Evolutionary conservation across 2,329 filamentous ascomycete genomes (phyloP), one percentile per base, ranked within the genome.

Genomic region (Biscogniauxia marginata): DNA sequence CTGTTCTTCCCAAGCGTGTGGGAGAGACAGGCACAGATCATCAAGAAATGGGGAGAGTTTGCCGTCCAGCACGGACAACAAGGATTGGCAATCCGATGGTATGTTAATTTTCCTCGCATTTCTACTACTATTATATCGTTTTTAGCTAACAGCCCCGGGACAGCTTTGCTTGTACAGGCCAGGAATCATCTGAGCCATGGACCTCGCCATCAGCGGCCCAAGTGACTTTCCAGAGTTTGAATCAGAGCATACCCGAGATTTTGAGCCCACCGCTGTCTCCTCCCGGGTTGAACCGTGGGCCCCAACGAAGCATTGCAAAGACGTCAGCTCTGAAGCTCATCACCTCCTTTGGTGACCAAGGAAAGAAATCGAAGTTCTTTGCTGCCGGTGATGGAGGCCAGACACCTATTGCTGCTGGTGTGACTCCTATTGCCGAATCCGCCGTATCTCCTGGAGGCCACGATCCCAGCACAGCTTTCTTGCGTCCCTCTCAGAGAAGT

Each of bases 1-100:
- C 79, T 97, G 11, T 83, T 89, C 22, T 91, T 88, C 66, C 92
- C 93, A 0, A 77, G 82, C 0, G 93, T 97, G 58, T 99, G 95
- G 95, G 89, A 95, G 67, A 85, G 93, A 25, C 92, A 96, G 71
- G 88, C 89, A 11, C 89, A 90, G 65, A 84, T 99, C 49, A 86
- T 97, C 60, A 86, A 91, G 65, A 93, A 95, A 77, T 99, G 95
- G 95, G 95, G 95, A 56, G 93, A 97, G 67, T 87, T 90, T 77
- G 91, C 93, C 39, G 87, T 97, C 11, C 87, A 90, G 60, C 88
- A 95, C 65, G 89, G 90, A 16, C 89, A 96, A 66, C 90, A 95
- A 63, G 90, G 96, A 66, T 79, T 99, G 47, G 95, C 95, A 18
- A 95, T 97, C 49, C 83, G 93, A 66, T 98, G 88, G 78, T 80